Base-by-base conservation (phyloP, 345 rosid species). In the Xanthoceras sorbifolium region DNA sequence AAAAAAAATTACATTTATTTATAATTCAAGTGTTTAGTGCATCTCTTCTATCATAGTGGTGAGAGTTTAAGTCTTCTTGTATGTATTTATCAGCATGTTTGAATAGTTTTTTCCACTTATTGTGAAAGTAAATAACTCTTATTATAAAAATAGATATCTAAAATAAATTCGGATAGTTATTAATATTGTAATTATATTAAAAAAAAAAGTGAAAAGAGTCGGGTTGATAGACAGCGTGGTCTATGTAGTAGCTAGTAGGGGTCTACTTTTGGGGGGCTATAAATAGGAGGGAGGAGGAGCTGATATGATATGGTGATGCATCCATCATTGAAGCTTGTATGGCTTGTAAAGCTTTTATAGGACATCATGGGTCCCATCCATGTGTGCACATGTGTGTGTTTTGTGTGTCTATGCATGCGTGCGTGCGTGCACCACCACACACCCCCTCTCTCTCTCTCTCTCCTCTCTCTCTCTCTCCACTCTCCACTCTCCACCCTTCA, bases 351-450 rank as follows among this genome's bases (percentile, higher is more conserved):
- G 57, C 77, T 70, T 77, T 83, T 73, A 7, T 4, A 54, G 11
- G 76, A 83, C 86, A 83, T 0, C 0, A 1, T 50, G 76, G 84
- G 78, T 7, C 80, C 82, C 73, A 73, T 73, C 83, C 85, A 84
- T 67, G 85, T 84, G 85, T 76, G 71, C 77, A 77, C 81, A 81
- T 81, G 80, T 67, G 62, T 69, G 42, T 80, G 79, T 60, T 73
- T 4, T 29, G 80, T 67, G 62, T 69, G 42, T 80, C 77, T 60
- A 68, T 4, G 29, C 22, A 11, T 63, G 75, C 20, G 29, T 28
- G 65, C 62, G 73, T 64, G 80, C 64, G 80, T 76, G 80, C 70
- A 60, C 74, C 38, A 67, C 48, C 67, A 23, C 42, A 25, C 61
- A 40, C 78, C 26, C 64, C 11, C 1, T 9, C 22, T n/a, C 46